A percentile compares a stretch with the other conserved stretches of the same genome.
Evolutionary conservation across 768 basidiomycete species (phyloP).

Genomic region (Exidia glandulosa): DNA sequence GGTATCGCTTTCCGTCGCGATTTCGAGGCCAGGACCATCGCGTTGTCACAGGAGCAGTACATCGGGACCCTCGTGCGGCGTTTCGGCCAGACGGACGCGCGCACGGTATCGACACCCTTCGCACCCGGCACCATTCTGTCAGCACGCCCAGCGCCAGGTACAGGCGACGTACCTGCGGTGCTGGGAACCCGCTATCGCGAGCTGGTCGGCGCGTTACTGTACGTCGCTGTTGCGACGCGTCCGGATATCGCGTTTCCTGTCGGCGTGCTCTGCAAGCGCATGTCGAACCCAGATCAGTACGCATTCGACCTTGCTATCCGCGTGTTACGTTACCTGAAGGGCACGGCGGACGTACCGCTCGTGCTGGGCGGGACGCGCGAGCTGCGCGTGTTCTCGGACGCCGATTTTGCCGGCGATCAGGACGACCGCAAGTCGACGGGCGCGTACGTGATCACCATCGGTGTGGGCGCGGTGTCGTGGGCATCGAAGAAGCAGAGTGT

Average conservation of each 20-base stretch:
- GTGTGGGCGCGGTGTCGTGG: slow-evolving; percentile 12
- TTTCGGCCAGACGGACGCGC: background rate
- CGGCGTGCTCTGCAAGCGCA: slow-evolving; percentile 16
- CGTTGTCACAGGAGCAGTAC: background rate
- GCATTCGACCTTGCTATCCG: slow-evolving; percentile 30
- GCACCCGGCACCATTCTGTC: background rate
- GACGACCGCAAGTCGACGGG: slow-evolving; percentile 14
- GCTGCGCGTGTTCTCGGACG: slow-evolving; percentile 11
- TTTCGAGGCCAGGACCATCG: background rate
- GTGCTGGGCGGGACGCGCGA: background rate
- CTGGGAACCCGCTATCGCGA: background rate
- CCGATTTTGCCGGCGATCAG: slow-evolving; percentile 15
- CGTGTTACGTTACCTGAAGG: slow-evolving; percentile 29
- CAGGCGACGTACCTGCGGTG: background rate
- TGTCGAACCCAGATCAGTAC: slow-evolving; percentile 16
- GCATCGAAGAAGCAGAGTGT: slow-evolving; percentile 10
- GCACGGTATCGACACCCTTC: background rate
- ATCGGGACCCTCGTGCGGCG: background rate
- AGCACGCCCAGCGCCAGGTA: background rate
- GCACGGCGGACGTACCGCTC: slow-evolving; percentile 10
- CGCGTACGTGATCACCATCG: slow-evolving; percentile 15
- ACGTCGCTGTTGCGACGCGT: too few species aligned
- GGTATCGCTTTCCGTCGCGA: background rate
- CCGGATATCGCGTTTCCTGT: slow-evolving; percentile 13
- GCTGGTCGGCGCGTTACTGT: slow-evolving; percentile 6